Evolutionary conservation across 192 early-diverging fungal genomes (phyloP), one percentile per base, ranked within the genome.

Genomic region (Radiomyces spectabilis): DNA sequence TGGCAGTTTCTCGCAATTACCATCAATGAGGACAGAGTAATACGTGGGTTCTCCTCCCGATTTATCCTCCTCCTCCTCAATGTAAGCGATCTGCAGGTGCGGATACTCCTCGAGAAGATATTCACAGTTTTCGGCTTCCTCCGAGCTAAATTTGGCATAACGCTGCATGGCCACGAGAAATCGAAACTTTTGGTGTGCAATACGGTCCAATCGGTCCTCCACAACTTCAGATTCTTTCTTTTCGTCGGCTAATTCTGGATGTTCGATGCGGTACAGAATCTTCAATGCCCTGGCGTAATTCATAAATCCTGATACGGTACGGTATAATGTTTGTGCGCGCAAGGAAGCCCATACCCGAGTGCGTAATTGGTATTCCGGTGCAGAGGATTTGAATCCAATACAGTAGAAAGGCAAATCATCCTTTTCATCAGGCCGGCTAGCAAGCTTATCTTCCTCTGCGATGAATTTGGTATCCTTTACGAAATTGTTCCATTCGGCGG

Each of bases 401-500:
- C 76, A 77, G 52, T 82, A 80, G 61, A 84, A 84, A n/a, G 80
- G 78, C 43, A 82, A 45, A 51, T 84, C 82, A 53, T 84, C 82
- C 48, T 75, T 76, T n/a, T 65, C 63, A 13, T 46, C 18, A 15
- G 42, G 25, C 19, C 49, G 49, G 10, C 21, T 40, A 15, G 47
- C 26, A 18, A 47, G 25, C 2, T 56, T 37, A 32, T 32, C 39
- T 53, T 84, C 82, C 63, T 82, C 78, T 9, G 76, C 78, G 57
- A 84, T 49, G 22, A 82, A 76, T 70, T 80, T 85, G 61, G 79
- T 82, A 35, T 87, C 85, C 67, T 81, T 78, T 54, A 85, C 85
- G 75, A 87, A 87, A 66, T 87, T 84, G 34, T 84, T 77, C 85
- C 85, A 87, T 62, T 87, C 85, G 27, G 71, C 74, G 5, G 72